phyloP scores from a whole-genome alignment of 1,139 yeast species.

The Scheffersomyces stambukii region DNA sequence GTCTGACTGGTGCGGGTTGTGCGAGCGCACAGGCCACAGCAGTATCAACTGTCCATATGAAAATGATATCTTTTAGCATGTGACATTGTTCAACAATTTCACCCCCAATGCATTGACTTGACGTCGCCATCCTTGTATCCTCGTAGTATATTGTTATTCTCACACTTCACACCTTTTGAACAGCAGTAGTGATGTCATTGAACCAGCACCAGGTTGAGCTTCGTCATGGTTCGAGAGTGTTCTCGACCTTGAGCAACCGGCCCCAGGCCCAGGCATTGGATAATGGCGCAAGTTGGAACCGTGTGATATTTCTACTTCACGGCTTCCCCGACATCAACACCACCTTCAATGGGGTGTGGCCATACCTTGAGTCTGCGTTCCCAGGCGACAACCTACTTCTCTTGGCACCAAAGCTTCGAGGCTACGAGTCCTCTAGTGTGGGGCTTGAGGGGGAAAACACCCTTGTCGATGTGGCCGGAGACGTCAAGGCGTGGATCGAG shows the following conservation, averaged over 20 bases:
- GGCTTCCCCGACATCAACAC: slow-evolving; percentile 43
- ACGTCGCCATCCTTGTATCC: neutral
- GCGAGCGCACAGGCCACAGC: slow-evolving; percentile 87
- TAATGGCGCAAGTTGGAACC: slow-evolving; percentile 19
- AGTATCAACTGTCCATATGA: slow-evolving; percentile 87
- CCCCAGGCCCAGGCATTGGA: slow-evolving; percentile 14
- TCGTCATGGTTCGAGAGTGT: slow-evolving; percentile 18
- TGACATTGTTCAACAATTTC: neutral
- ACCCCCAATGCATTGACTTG: neutral
- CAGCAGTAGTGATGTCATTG: neutral
- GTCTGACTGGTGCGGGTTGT: slow-evolving; percentile 82
- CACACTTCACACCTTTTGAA: neutral
- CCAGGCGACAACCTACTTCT: slow-evolving; percentile 19
- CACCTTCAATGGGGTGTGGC: slow-evolving; percentile 25
- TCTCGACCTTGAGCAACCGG: slow-evolving; percentile 24
- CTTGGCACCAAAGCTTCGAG: slow-evolving; percentile 38
- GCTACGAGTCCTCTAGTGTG: slow-evolving; percentile 37
- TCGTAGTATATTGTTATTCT: neutral
- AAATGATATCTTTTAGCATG: slow-evolving; percentile 35
- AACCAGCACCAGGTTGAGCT: slow-evolving; percentile 14
- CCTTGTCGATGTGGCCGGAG: slow-evolving; percentile 29
- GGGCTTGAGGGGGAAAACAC: slow-evolving; percentile 24
- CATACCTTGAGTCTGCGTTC: slow-evolving; percentile 17
- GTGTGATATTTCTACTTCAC: slow-evolving; percentile 32
- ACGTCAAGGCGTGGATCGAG: slow-evolving; percentile 32